Base-by-base conservation (phyloP, 2,329 filamentous ascomycete species). In the Fusarium secorum region DNA sequence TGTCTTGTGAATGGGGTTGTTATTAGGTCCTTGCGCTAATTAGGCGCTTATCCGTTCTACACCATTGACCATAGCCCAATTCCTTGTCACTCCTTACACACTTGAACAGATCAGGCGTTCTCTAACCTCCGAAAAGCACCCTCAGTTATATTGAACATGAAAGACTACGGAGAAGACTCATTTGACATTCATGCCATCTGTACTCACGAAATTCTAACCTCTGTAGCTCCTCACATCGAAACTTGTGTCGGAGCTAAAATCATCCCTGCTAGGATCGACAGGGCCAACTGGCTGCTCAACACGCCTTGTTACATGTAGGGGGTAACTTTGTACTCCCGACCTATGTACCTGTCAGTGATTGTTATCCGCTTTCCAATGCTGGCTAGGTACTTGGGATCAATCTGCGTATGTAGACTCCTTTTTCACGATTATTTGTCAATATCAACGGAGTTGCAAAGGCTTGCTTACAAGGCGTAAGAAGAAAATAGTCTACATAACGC, bases 101-200 rank as follows among this genome's bases (percentile, higher is more conserved):
- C 7, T 18, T 1, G 11, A 6, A 22, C 10, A n/a, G 28, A 22
- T 17, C 7, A n/a, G n/a, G n/a, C n/a, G n/a, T n/a, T 17, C 10
- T 2, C 10, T 10, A 8, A 32, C 18, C 2, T 32, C 11, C 7
- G 14, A 7, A 4, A 22, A n/a, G 3, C 4, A 30, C 4, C 6
- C 2, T n/a, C 4, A 7, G 2, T 28, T 28, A 15, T 3, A 28
- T 17, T n/a, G 4, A 3, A 17, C 20, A 5, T 32, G 5, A 9
- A 48, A 22, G 1, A 13, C 14, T 30, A n/a, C 5, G 11, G 11
- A 13, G 0, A 18, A 3, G 5, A 28, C 42, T 28, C 10, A 7
- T 15, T 17, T 3, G 7, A 13, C 15, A 22, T 10, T 17, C 20
- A 32, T 15, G 1, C 0, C n/a, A 22, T 5, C 18, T 1, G 1